A percentile compares a stretch with the other conserved stretches of the same genome.
Conservation (phyloP, 2,329 filamentous ascomycete species). For the Pseudonectria foliicola region DNA sequence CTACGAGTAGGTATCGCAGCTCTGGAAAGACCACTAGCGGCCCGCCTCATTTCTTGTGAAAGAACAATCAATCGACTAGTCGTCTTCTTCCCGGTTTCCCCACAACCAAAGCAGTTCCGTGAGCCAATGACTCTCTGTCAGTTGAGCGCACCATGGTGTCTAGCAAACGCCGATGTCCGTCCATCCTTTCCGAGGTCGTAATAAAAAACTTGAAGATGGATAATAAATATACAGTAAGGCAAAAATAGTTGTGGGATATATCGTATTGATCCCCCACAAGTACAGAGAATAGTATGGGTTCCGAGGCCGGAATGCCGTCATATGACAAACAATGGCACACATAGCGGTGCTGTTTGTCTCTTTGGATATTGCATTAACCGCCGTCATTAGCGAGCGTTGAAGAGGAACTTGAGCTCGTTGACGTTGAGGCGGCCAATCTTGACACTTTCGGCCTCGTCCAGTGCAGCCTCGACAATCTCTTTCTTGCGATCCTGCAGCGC, state of each 20-base stretch:
- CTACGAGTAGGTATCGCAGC: no score
- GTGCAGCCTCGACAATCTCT: slow-evolving; percentile 65
- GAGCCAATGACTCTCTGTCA: slow-evolving; percentile 2
- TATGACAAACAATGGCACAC: not conserved
- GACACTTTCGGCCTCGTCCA: slow-evolving; percentile 67
- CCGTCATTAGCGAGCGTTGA: slow-evolving; percentile 29
- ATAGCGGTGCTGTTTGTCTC: not conserved
- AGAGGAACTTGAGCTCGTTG: slow-evolving; percentile 64
- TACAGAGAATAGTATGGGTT: no score
- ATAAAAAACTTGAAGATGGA: no score
- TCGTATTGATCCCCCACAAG: no score
- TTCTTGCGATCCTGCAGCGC: slow-evolving; percentile 73
- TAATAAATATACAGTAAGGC: no score
- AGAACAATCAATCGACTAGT: not conserved
- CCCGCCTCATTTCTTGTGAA: slow-evolving; percentile 8
- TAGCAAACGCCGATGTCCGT: slow-evolving; percentile 4
- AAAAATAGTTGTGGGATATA: no score
- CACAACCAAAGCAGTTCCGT: slow-evolving; percentile 1
- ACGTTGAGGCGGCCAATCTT: slow-evolving; percentile 59
- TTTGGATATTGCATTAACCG: not conserved
- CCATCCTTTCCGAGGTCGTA: not conserved
- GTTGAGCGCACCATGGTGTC: not conserved
- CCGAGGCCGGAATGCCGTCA: no score
- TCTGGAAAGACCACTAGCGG: no score
- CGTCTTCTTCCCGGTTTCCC: not conserved